A percentile compares a stretch with the other conserved stretches of the same genome.
phyloP scores from a whole-genome alignment of 345 rosid genomes.

The Euphorbia tirucalli region DNA sequence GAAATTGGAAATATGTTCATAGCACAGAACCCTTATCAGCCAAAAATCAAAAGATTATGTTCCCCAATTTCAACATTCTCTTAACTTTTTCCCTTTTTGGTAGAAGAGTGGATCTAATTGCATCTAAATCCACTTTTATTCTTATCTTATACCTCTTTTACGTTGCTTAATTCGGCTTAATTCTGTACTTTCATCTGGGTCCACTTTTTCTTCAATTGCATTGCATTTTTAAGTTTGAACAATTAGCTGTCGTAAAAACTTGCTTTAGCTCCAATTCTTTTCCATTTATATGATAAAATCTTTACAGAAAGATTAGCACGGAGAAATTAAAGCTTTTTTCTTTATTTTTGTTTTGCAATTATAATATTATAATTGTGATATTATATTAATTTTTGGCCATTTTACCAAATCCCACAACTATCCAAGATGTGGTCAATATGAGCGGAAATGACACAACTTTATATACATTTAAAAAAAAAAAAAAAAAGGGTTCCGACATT shows the following conservation, averaged over 20 bases:
- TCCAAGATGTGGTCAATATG: slow-evolving; percentile 23
- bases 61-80: slow-evolving; percentile 40
- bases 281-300: background rate
- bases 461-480: background rate
- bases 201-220: slow-evolving; percentile 6
- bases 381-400: too few species aligned
- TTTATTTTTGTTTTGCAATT: background rate
- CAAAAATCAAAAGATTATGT: slow-evolving; percentile 40
- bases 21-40: slow-evolving; percentile 25
- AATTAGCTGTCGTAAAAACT: background rate
- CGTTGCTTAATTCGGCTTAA: slow-evolving; percentile 18
- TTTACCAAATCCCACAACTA: too few species aligned
- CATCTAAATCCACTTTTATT: slow-evolving; percentile 29
- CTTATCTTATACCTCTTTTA: slow-evolving; percentile 26
- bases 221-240: background rate
- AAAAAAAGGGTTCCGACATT: slow-evolving; percentile 20
- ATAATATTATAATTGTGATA: too few species aligned
- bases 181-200: slow-evolving; percentile 10
- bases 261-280: background rate
- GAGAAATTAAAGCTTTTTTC: background rate
- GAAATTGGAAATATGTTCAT: too few species aligned
- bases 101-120: slow-evolving; percentile 33
- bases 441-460: slow-evolving; percentile 16
- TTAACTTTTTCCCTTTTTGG: slow-evolving; percentile 15
- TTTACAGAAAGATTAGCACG: background rate